Evolutionary conservation across 768 basidiomycete species (phyloP).

Genomic region (Xerocomellus dryophilus): DNA sequence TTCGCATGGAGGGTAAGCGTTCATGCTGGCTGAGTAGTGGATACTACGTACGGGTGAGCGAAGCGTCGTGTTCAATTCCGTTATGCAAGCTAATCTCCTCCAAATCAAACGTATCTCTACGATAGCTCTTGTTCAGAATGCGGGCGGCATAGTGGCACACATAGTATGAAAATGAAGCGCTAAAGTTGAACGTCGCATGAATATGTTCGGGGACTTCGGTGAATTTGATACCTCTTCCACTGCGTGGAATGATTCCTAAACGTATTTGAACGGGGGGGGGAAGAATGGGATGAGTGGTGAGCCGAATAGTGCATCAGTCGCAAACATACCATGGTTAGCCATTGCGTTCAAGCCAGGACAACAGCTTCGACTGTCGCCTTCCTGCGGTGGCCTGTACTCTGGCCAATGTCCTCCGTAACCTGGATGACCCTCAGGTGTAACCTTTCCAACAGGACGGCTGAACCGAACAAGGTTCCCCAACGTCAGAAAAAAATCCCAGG

Average conservation of each 20-base stretch:
- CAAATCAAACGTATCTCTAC: conserved; percentile 58
- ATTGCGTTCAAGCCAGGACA: conserved; percentile 75
- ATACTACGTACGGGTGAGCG: conserved; percentile 24
- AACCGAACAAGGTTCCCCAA: conserved; percentile 12
- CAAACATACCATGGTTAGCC: conserved; percentile 73
- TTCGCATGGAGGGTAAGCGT: neutral
- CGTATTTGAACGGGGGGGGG: neutral
- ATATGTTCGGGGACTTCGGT: conserved; percentile 37
- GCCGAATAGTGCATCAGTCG: conserved; percentile 12
- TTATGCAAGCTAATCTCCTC: conserved; percentile 31
- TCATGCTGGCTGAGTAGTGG: neutral
- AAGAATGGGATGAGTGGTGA: neutral
- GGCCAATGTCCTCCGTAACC: conserved; percentile 67
- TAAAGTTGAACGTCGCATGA: conserved; percentile 63
- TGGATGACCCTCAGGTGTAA: conserved; percentile 50
- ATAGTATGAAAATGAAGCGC: conserved; percentile 61
- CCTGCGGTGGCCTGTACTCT: conserved; percentile 53
- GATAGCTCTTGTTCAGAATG: conserved; percentile 54
- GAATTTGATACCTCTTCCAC: conserved; percentile 69
- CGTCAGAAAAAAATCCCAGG: conserved; percentile 14
- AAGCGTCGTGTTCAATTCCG: conserved; percentile 22
- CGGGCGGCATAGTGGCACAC: conserved; percentile 58
- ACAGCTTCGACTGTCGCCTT: conserved; percentile 64
- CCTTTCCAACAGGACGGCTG: conserved; percentile 43
- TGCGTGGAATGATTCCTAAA: conserved; percentile 46